Evolutionary conservation across 768 basidiomycete genomes (phyloP).

Genomic region (Rhodosporidiobolus odoratus): DNA sequence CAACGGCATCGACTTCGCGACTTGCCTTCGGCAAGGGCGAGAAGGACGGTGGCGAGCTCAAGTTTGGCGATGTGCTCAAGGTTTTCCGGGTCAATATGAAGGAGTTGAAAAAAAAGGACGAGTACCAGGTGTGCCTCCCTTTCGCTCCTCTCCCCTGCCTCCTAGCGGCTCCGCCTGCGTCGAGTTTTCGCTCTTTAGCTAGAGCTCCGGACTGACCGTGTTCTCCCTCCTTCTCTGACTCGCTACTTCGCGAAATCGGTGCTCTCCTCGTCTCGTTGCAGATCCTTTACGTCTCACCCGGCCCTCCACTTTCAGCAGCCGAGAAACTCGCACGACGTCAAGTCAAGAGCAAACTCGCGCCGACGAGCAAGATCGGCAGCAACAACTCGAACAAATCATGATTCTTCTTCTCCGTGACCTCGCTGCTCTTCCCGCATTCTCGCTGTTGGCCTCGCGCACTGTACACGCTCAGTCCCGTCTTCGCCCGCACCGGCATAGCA

Average conservation of each 20-base stretch:
- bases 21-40: neutral
- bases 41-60: neutral
- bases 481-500: too few species aligned
- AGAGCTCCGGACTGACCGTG: too few species aligned
- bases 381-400: too few species aligned
- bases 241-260: neutral
- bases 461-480: too few species aligned
- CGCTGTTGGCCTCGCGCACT: too few species aligned
- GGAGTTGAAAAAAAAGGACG: constrained; percentile 20
- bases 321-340: neutral
- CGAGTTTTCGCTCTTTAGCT: too few species aligned
- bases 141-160: neutral
- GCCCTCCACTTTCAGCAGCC: neutral
- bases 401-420: too few species aligned
- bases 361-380: neutral
- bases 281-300: constrained; percentile 14
- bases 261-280: neutral
- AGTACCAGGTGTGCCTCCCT: constrained; percentile 35
- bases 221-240: neutral
- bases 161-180: too few species aligned
- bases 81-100: constrained; percentile 27
- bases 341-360: neutral
- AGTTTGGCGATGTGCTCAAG: constrained; percentile 30
- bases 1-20: neutral
- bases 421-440: too few species aligned